Base-by-base conservation (phyloP, 2,329 filamentous ascomycete species). In the Pseudogymnoascus sp. region DNA sequence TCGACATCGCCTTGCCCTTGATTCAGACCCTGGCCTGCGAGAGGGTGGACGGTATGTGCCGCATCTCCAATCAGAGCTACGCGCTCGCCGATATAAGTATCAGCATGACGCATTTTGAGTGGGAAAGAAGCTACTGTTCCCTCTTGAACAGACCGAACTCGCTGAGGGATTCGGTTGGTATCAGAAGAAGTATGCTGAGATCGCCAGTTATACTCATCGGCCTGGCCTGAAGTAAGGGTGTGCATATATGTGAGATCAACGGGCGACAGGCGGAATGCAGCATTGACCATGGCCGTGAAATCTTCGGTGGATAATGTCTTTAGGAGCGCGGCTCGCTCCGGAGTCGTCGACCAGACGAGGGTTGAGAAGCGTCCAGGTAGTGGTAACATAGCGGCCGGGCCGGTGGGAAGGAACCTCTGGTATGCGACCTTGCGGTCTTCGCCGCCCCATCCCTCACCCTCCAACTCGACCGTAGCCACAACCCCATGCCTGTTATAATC, bases 21-120 rank as follows among this genome's bases (percentile, higher is more conserved):
- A 73, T 99, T 99, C 13, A 99, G 81, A 1, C 95, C 95, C 76
- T 97, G 95, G 0, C 95, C 95, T 1, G 91, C 95, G 3, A 99
- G 86, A 0, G 95, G 95, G 74, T 99, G 95, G 68, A 96, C 87
- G 1, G 93, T 96, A 74, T 99, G 95, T 7, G 95, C 95, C 1
- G 95, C 95, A 68, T 99, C 95, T 65, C 95, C 95, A 36, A 99
- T 86, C 1, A 99, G 83, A 0, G 93, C 95, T 8, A 97, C 81
- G n/a, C 95, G 88, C 71, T 96, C 91, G 40, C 87, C 89, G 44
- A 90, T 89, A 73, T 99, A 99, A 1, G 90, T 91, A 71, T 96
- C 90, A n/a, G 93, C 93, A 74, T 99, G 95, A 28, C 93, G 87
- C 79, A 97, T 82, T 72, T 89, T 90, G 17, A 99, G 83, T 0